Percentiles rank a stretch among this genome's conserved stretches.
phyloP scores from a whole-genome alignment of 306 rosid species.

The Fagus sylvatica region DNA sequence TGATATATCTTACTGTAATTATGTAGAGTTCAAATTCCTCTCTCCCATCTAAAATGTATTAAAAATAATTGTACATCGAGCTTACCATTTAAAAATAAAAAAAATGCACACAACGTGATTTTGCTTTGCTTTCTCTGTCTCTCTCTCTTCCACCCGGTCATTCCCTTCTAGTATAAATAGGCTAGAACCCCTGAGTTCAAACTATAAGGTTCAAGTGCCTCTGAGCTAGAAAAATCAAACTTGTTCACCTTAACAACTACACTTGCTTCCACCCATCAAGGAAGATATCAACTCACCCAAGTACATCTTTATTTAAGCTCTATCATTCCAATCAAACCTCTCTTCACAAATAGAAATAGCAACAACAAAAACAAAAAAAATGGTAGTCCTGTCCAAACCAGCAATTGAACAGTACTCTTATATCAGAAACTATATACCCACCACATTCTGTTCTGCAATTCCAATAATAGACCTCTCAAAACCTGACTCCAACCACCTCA shows the following conservation, averaged over 20 bases:
- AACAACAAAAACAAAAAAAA: conserved; percentile 19
- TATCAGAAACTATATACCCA: conserved; percentile 33
- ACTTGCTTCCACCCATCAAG: too few species aligned
- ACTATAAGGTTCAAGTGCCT: not conserved
- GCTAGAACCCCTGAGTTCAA: not conserved
- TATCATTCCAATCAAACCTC: not conserved
- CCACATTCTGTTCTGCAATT: conserved; percentile 48
- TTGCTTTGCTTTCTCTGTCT: not conserved
- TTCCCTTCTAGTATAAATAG: conserved; percentile 51
- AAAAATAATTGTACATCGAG: too few species aligned
- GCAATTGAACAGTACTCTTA: conserved; percentile 43
- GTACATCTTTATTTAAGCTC: not conserved
- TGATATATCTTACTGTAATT: too few species aligned
- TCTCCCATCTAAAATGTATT: too few species aligned
- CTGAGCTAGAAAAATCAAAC: not conserved
- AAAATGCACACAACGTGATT: not conserved
- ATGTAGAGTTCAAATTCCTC: too few species aligned
- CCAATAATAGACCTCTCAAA: conserved; percentile 83
- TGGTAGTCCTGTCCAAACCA: conserved; percentile 57
- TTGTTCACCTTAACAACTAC: not conserved
- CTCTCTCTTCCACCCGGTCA: conserved; percentile 1
- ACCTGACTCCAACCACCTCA: conserved; percentile 64
- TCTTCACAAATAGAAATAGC: conserved; percentile 2
- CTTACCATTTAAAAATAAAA: too few species aligned
- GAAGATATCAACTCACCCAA: not conserved